Percentiles rank a stretch among this genome's conserved stretches.
Conservation (phyloP, 768 basidiomycete species). For the Tricholoma furcatifolium region DNA sequence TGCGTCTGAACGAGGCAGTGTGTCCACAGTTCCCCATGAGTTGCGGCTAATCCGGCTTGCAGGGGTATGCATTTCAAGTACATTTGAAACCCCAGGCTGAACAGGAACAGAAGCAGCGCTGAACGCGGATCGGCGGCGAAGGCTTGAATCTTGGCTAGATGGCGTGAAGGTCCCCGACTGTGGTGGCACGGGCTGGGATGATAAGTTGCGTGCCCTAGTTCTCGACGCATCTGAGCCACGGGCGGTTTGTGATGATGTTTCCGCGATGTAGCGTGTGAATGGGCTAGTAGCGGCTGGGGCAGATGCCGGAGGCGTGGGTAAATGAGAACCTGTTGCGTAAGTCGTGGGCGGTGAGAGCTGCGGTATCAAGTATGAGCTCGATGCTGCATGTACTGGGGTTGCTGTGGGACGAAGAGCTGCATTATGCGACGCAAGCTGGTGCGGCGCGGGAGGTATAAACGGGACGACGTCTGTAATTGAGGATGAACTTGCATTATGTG, state of each 20-base stretch:
- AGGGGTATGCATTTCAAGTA: no score
- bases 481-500: background rate
- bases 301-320: background rate
- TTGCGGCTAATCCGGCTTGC: no score
- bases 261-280: background rate
- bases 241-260: background rate
- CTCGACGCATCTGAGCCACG: background rate
- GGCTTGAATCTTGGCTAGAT: background rate
- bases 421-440: no score
- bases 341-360: background rate
- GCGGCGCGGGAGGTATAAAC: no score
- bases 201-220: background rate
- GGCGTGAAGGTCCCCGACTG: background rate
- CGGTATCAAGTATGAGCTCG: background rate
- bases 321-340: background rate
- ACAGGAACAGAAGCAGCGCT: background rate
- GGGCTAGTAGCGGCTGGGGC: background rate
- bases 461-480: background rate
- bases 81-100: no score
- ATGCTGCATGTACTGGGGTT: background rate
- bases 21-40: no score
- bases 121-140: constrained; percentile 3
- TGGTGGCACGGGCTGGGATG: background rate
- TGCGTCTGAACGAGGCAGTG: no score
- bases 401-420: background rate